Base-by-base conservation (phyloP, 805 yeast genomes). In the Candida michaelii region DNA sequence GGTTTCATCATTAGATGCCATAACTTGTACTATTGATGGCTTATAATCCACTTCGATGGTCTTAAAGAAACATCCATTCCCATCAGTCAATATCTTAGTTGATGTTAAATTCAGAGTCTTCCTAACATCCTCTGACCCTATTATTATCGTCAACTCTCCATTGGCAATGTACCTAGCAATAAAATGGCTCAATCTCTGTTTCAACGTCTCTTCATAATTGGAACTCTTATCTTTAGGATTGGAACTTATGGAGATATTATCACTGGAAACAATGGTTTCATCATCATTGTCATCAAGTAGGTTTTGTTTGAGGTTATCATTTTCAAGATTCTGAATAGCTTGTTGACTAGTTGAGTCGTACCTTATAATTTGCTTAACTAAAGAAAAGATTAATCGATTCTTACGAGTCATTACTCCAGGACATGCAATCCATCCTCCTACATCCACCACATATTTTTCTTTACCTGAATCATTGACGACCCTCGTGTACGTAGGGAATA, bases 361-460 rank as follows among this genome's bases (percentile, higher is more conserved):
- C 38, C 79, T 77, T 0, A 82, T 76, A 38, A 85, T 66, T 59
- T 86, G 89, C 46, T 79, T 78, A 3, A 89, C 87, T 33, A 89
- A 62, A 0, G 89, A 74, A 16, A 85, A 59, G 24, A 90, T 68
- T 33, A 90, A 59, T 44, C 82, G 67, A 60, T 89, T 88, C 54
- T 84, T 88, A 31, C 95, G 69, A 23, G 77, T 75, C 71, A 80
- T 76, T 7, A 75, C 67, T 1, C 95, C 95, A 0, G 89, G 88
- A 31, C 85, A 71, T 9, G 79, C 72, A 19, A 85, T 65, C 76
- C 85, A 79, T 5, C 97, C 96, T 33, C 86, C 73, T 2, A 90
- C 78, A 27, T 80, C 79, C 30, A 76, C 75, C 48, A 69, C 79
- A 39, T 67, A 70, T 4, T 21, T 23, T 1, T 31, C 39, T 15